Conservation (phyloP, 2,329 filamentous ascomycete genomes). For the Epichloe aotearoae region DNA sequence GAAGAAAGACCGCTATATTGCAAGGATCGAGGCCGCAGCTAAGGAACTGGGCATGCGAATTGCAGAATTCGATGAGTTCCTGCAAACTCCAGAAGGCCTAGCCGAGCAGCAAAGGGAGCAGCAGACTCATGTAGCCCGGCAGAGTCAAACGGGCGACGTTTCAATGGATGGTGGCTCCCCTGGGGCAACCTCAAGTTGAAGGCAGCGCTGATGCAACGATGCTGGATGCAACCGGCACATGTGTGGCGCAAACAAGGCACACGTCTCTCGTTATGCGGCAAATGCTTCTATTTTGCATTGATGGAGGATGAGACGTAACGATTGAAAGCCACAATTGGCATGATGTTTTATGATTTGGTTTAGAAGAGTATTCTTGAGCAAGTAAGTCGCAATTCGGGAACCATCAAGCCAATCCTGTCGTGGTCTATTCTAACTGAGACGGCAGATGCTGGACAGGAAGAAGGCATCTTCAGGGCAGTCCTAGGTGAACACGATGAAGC, state of each 20-base stretch:
- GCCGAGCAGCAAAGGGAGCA: conserved; percentile 14
- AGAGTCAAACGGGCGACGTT: conserved; percentile 10
- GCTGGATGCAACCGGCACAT: neutral
- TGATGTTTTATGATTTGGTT: neutral
- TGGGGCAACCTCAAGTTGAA: neutral
- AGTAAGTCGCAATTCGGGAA: neutral
- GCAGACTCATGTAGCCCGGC: conserved; percentile 6
- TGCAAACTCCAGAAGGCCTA: conserved; percentile 14
- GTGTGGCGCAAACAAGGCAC: neutral
- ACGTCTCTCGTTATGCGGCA: neutral
- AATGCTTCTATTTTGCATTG: neutral
- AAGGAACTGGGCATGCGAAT: conserved; percentile 41
- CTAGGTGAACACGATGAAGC: neutral
- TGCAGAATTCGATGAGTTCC: conserved; percentile 35
- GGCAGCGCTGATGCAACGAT: neutral
- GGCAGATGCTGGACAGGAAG: neutral
- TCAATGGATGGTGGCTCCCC: conserved; percentile 7
- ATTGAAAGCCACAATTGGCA: neutral
- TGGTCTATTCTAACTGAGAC: neutral
- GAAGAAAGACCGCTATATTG: conserved; percentile 31
- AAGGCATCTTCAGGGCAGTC: neutral
- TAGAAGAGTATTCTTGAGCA: neutral
- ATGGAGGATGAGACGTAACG: neutral
- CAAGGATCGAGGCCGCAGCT: conserved; percentile 39
- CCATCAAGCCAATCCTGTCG: neutral